Evolutionary conservation across 306 rosid genomes (phyloP).

Genomic region (Begonia masoniana): DNA sequence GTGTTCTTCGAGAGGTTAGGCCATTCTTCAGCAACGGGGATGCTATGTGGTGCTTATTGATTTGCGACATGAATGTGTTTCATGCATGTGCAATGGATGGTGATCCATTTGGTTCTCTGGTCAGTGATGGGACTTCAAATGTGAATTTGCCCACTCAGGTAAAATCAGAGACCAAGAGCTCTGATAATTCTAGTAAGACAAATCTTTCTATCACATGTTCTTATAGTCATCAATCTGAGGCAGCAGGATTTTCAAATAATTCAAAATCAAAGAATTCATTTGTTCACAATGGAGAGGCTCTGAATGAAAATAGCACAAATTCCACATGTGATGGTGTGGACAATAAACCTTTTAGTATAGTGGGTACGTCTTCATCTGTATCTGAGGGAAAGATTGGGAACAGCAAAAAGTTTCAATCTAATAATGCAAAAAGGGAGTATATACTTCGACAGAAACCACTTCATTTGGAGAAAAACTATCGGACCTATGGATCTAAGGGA

Average conservation of each 20-base stretch:
- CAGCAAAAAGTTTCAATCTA: conserved; percentile 45
- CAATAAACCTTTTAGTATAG: conserved; percentile 24
- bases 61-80: conserved; percentile 76
- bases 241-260: conserved; percentile 23
- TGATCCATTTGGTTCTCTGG: conserved; percentile 31
- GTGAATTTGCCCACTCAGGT: conserved; percentile 15
- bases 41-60: conserved; percentile 92
- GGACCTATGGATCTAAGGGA: conserved; percentile 63
- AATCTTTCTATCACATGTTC: conserved; percentile 20
- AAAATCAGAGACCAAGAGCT: conserved; percentile 26
- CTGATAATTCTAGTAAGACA: conserved; percentile 33
- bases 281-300: conserved; percentile 19
- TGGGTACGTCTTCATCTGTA: conserved; percentile 38
- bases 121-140: conserved; percentile 21
- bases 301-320: conserved; percentile 32
- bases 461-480: conserved; percentile 43
- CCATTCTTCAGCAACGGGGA: conserved; percentile 86
- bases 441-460: conserved; percentile 65
- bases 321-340: conserved; percentile 24
- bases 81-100: conserved; percentile 80
- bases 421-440: conserved; percentile 55
- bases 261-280: conserved; percentile 28
- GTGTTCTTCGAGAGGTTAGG: conserved; percentile 79
- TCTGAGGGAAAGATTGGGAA: conserved; percentile 42
- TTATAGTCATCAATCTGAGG: conserved; percentile 37